Base-by-base conservation (phyloP, 2,329 filamentous ascomycete genomes). In the Hypoxylon sp. region DNA sequence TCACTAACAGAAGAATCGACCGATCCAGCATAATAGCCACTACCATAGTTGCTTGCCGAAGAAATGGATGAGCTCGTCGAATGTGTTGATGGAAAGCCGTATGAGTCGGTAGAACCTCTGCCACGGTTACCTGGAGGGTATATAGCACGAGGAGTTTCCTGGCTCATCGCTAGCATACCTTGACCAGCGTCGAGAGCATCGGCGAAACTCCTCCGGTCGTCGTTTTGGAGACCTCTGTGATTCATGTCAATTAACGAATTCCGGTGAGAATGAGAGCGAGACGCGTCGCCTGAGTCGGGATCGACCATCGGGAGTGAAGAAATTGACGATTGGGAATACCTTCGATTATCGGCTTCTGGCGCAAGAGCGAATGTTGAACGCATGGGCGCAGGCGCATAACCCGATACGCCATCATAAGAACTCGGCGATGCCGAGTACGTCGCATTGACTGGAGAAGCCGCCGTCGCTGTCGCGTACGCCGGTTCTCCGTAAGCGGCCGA, bases 121-220 rank as follows among this genome's bases (percentile, higher is more conserved):
- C 87, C 86, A 61, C 89, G 83, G 65, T 77, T 81, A 67, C 85
- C 82, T 70, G 87, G 86, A 66, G 91, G 93, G 76, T 97, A 97
- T 74, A 97, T 93, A 77, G 95, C 96, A 67, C 94, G 86, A 11
- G 94, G 93, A 0, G 94, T 97, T 74, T 97, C 94, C 81, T 97
- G 94, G 85, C 93, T 97, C 87, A 98, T 92, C 37, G 94, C 93
- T 25, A 97, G 87, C 92, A 98, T 97, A 72, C 94, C 93, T 67
- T 96, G 91, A 77, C 94, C 94, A 23, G 94, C 94, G 78, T 97
- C 95, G 61, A 98, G 88, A 27, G 93, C 93, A 76, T 97, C 95
- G 71, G 91, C 92, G 78, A 94, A 96, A 73, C 90, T 91, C 72
- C 90, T 78, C 83, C 89, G 76, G 81, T 87, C 82, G 80, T 87